Evolutionary conservation across 768 basidiomycete genomes (phyloP), one percentile per base, ranked within the genome.

Genomic region (Lanmaoa rubissima): DNA sequence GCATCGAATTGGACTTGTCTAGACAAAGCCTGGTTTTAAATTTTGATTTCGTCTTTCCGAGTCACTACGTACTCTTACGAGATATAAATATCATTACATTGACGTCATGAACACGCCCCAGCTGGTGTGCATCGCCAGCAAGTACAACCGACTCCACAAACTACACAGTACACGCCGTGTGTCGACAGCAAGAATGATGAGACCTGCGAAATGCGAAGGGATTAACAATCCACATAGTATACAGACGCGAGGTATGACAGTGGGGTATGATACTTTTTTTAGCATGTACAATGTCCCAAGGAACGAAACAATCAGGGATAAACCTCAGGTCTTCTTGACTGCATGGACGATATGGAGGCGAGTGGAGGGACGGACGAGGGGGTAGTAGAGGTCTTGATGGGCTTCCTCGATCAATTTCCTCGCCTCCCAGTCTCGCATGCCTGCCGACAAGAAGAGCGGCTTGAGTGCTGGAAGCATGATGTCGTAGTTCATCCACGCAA

Each of bases 401-500:
- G 87, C 87, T 53, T 82, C 80, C 55, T 77, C 76, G 56, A 87
- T 80, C 51, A 88, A 75, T 35, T 75, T 76, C 65, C 79, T 79
- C 8, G 82, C 84, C 53, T 78, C 77, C 54, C 77, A 76, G 45
- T 82, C 81, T 26, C 79, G 73, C 51, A 86, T 71, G 7, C 81
- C 84, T 46, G 75, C 70, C 42, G 76, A 74, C 47, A 86, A 69
- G 65, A 88, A 80, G 40, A 86, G 74, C 14, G 85, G 84, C 51
- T 79, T 81, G 58, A 88, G 68, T 5, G 85, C 83, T 34, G 84
- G 84, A 38, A 88, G 74, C 58, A 88, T 77, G 24, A 82, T 75
- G 60, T 88, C 87, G 62, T 82, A 83, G 58, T 83, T 81, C 83
- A 88, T 82, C 87, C 87, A 88, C 40, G 86, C 84, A 21, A 88